Evolutionary conservation across 1,284 basidiomycete species (phyloP), one percentile per base, ranked within the genome.

Genomic region (Apiotrichum gamsii): DNA sequence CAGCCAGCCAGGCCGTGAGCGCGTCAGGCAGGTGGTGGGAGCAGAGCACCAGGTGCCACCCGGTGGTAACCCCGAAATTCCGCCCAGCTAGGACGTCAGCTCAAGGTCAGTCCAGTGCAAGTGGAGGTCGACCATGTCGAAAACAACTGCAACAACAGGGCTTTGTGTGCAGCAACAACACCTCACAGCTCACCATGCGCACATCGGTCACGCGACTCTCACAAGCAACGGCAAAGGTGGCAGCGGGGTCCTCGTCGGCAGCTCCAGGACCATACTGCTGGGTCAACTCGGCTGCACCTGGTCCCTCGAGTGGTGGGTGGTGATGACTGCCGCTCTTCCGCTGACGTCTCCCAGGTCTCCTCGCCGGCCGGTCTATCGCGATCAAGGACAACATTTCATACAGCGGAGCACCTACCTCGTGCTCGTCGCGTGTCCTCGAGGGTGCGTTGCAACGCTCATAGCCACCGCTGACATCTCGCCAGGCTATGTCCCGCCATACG

Each of bases 341-440:
- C 13, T 8, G 25, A 25, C 25, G 20, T 28, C 18, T 14, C n/a
- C 14, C 45, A 59, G 64, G 60, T 16, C 51, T 40, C 4, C 57
- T 71, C 9, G 55, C 59, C 2, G 67, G 65, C 4, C 52, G 54
- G 36, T 16, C 47, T 6, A 65, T 93, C 19, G 88, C 82, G 0
- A 72, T 94, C 43, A 94, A 95, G 71, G 89, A 93, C 61, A 89
- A 88, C 58, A 90, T 94, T 51, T 85, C 83, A 43, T 88, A 84
- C 0, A 62, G 67, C 1, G 73, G 72, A 2, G 76, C 83, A 59
- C 80, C 81, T 0, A 93, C 88, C 2, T 86, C 85, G 19, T 90
- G 87, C 65, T 82, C 85, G 0, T 90, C 88, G 1, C 69, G 73
- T 1, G 85, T 90, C 72, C 77, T 95, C 4, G 67, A 76, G 51